Base-by-base conservation (phyloP, 495 filamentous ascomycete genomes). In the Penicillium cinerascens region DNA sequence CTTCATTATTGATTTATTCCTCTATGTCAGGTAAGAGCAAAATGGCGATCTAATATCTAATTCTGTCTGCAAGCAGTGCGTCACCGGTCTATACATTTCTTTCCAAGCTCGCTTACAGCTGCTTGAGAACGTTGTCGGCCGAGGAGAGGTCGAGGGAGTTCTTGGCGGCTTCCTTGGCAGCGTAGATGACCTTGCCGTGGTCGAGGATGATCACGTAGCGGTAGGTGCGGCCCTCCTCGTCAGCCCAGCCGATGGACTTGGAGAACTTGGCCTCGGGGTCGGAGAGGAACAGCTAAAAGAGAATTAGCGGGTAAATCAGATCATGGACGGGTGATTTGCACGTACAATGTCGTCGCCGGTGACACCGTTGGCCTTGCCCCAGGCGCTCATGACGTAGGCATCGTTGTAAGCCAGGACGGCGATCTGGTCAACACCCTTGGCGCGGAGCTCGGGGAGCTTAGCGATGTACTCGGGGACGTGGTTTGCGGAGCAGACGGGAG, bases 361-460 rank as follows among this genome's bases (percentile, higher is more conserved):
- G 62, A 95, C 80, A 29, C 79, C 80, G 76, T 96, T 95, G 59
- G 91, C 92, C 82, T 96, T 96, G 67, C 85, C 87, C 92, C 92
- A 97, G 47, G 92, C 92, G 64, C 82, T 84, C 89, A 95, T 95
- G 63, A 97, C 92, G 69, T 80, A 95, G 46, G 84, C 79, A 78
- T 96, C 91, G 71, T 97, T 96, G 79, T 77, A 89, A 49, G 90
- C 88, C 56, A 96, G 88, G 64, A 92, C 85, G 52, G 88, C 79
- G 54, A 97, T 82, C 49, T 87, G 65, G 71, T 96, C 90, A 55
- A 96, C 90, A 58, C 90, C 91, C 80, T 92, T 93, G 55, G 71
- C 76, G 74, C 84, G 85, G 68, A 97, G 77, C 68, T 86, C 74
- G 36, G 78, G 66, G 43, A 88, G 73, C 59, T 91, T 86, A 72